Conservation (phyloP, 2,329 filamentous ascomycete species). For the Beauveria sp. region DNA sequence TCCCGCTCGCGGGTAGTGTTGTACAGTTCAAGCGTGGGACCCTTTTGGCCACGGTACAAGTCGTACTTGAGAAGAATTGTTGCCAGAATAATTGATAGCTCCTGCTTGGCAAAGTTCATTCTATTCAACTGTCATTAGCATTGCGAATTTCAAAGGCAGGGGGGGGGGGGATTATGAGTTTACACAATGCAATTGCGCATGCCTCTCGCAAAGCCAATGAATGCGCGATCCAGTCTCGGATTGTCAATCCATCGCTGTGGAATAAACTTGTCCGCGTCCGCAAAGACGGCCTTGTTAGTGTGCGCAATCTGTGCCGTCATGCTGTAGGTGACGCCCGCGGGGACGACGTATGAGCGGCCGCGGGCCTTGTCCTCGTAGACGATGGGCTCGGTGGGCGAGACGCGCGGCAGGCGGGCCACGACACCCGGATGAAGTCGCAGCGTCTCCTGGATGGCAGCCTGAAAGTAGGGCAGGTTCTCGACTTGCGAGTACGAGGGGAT, state of each 20-base stretch:
- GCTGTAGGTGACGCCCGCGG: slow-evolving; percentile 28
- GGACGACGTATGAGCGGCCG: slow-evolving; percentile 17
- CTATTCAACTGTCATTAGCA: neutral
- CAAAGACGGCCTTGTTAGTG: slow-evolving; percentile 31
- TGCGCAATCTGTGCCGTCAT: slow-evolving; percentile 32
- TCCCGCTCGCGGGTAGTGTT: neutral
- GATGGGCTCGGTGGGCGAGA: slow-evolving; percentile 21
- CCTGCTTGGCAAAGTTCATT: slow-evolving; percentile 4
- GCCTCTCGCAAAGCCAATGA: neutral
- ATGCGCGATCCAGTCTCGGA: neutral
- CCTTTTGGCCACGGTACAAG: neutral
- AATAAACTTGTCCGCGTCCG: slow-evolving; percentile 28
- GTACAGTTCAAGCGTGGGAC: neutral
- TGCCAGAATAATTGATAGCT: neutral
- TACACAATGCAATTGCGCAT: slow-evolving; percentile 2
- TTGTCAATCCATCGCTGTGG: slow-evolving; percentile 28
- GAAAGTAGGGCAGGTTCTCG: slow-evolving; percentile 6
- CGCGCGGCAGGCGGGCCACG: slow-evolving; percentile 20
- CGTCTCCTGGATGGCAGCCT: slow-evolving; percentile 7
- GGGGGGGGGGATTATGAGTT: neutral
- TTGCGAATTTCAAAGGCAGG: fast-evolving
- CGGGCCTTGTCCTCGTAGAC: slow-evolving; percentile 23
- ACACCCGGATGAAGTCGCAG: slow-evolving; percentile 18
- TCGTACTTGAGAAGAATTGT: slow-evolving; percentile 2
- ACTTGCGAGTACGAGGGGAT: slow-evolving; percentile 1